Base-by-base conservation (phyloP, 1,284 basidiomycete genomes). In the Ganoderma multipileum region DNA sequence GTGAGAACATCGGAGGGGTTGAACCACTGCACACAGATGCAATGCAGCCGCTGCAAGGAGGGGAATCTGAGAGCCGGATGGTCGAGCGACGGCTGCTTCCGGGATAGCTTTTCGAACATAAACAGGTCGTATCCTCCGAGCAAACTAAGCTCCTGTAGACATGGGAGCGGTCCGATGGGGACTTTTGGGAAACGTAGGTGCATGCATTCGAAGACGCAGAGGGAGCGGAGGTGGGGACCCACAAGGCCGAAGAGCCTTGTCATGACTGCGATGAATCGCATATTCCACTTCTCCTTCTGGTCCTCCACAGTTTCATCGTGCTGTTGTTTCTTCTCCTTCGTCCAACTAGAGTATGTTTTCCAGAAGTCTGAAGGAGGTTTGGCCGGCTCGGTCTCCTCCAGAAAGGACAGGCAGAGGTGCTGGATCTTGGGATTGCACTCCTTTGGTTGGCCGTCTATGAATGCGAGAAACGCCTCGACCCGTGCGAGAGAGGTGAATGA, bases 41-140 rank as follows among this genome's bases (percentile, higher is more conserved):
- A 52, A 28, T 68, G 67, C n/a, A 63, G 41, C n/a, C 67, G 67
- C 41, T 63, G 26, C 52, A 65, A 42, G 41, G 54, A 41, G n/a
- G 64, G 61, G 16, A 64, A 28, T 28, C 14, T 39, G 58, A 4
- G 11, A 8, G 33, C 3, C 14, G n/a, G 33, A n/a, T 23, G 33
- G 8, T 18, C 8, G 18, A 20, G 52, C 52, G 28, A 30, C 28
- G 12, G 52, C 52, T 16, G 52, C 52, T 16, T 30, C 4, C 26
- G 11, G 52, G 14, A 54, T 18, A 14, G 28, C 28, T 16, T 28
- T 2, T 54, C n/a, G 16, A 23, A 26, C 28, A 54, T 16, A 26
- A 54, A 16, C 28, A 54, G 28, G 2, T 57, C 55, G 18, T 20
- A 33, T 36, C 30, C 18, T 16, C 33, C 55, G 3, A n/a, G 20